Percentiles rank a stretch among this genome's conserved stretches.
These are phyloP conservation scores for Melastoma malabathricum DNA, from an alignment of 345 rosid genomes.

Conservation along the genomic window DNA sequence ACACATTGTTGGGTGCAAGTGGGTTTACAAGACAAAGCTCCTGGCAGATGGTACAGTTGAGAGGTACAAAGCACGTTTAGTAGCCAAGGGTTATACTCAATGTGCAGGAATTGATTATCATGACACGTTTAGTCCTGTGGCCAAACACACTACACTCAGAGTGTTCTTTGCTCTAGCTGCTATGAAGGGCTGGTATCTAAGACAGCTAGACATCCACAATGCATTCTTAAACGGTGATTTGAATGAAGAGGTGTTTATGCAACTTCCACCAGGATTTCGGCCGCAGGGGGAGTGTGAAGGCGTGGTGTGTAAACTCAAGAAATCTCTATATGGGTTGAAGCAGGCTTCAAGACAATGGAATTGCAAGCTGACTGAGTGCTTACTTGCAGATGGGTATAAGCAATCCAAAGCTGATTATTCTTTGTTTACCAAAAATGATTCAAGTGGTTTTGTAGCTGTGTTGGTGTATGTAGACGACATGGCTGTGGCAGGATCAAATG, in stretches of 20 bases:
- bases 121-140: neutral
- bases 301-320: neutral
- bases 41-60: neutral
- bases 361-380: neutral
- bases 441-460: no score
- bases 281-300: neutral
- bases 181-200: neutral
- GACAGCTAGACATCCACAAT: neutral
- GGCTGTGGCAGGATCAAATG: no score
- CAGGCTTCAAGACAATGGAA: neutral
- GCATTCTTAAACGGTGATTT: constrained; percentile 1
- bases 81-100: neutral
- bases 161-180: neutral
- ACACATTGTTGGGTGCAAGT: neutral
- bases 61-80: neutral
- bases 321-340: constrained; percentile 1
- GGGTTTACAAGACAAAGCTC: constrained; percentile 1
- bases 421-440: neutral
- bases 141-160: neutral
- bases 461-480: no score
- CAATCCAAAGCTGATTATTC: neutral
- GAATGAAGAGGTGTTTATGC: neutral
- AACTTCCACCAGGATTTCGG: neutral
- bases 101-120: neutral
- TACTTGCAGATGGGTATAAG: neutral